phyloP scores from a whole-genome alignment of 139 green algal genomes.

The Chlorella sp. region DNA sequence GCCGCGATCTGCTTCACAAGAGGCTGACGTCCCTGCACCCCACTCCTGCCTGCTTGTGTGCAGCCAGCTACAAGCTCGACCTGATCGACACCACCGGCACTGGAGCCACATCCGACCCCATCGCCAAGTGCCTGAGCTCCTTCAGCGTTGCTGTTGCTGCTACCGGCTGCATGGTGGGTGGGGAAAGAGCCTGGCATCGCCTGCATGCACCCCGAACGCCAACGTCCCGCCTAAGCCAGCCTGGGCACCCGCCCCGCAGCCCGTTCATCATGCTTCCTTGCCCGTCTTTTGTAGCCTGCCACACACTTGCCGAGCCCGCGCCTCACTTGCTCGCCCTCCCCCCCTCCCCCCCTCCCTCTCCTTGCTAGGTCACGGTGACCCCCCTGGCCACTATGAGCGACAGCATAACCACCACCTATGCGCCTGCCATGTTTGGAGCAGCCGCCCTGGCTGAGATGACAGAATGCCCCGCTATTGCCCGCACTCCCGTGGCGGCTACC shows the following conservation, averaged over 20 bases:
- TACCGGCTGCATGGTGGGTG: not conserved
- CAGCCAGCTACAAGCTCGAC: conserved; percentile 4
- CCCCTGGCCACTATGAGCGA: too few species aligned
- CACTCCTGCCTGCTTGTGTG: not conserved
- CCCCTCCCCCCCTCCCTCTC: not conserved
- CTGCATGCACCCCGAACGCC: not conserved
- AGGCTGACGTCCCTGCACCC: not conserved
- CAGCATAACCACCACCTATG: not conserved
- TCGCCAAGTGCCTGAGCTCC: conserved; percentile 21
- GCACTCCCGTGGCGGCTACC: not conserved
- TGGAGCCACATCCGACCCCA: not conserved
- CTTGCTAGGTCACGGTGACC: not conserved
- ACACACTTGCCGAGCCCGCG: too few species aligned
- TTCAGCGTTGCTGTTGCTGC: not conserved
- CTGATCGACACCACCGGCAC: not conserved
- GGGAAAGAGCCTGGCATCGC: not conserved
- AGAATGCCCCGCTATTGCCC: not conserved
- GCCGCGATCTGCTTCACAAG: too few species aligned
- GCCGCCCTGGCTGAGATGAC: not conserved
- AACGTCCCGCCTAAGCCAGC: not conserved
- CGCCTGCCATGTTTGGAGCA: not conserved
- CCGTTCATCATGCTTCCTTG: too few species aligned
- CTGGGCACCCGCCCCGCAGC: not conserved
- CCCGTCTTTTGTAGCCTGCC: too few species aligned
- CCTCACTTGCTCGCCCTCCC: not conserved